Evolutionary conservation across 768 basidiomycete genomes (phyloP), one percentile per base, ranked within the genome.

Genomic region (Amanita phalloides): DNA sequence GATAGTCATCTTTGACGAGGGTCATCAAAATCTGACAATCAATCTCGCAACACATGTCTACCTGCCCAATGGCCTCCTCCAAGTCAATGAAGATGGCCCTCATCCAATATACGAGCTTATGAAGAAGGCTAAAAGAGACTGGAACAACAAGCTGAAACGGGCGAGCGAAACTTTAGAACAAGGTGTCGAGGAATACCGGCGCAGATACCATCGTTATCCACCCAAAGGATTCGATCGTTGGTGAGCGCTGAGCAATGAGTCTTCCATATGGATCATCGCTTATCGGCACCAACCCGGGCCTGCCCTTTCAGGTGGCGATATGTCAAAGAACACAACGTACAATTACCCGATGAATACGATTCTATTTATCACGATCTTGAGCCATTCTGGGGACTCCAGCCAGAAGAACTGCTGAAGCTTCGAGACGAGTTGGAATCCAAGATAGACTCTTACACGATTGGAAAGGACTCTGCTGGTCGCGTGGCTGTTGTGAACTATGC

Each of bases 181-280:
- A 30, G 93, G 90, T 3, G 87, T 88, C 1, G 61, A 63, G 17
- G 90, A 92, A 63, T 96, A 97, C 64, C 72, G 69, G 51, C 70
- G 75, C 52, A 72, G 90, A 52, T 93, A 92, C 66, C 72, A 69
- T n/a, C 75, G 87, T 39, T 68, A 78, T 45, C 94, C 93, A 4
- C 92, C 94, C 0, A 77, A 75, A 48, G 93, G 93, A 0, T 97
- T 96, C 55, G 90, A 91, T 61, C 69, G 75, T 30, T 95, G 92
- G 91, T 92, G 69, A 69, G 69, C 67, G 92, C 90, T 92, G 69
- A 69, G 69, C 67, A 3, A 14, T 39, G 14, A 9, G 7, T 17
- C 28, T 17, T 35, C 23, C 9, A 36, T 13, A 7, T 5, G 14
- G 11, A 30, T 26, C 21, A 14, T 39, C 9, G 13, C 8, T 30